phyloP scores from a whole-genome alignment of 495 filamentous ascomycete species.

The Xylaria telfairii region DNA sequence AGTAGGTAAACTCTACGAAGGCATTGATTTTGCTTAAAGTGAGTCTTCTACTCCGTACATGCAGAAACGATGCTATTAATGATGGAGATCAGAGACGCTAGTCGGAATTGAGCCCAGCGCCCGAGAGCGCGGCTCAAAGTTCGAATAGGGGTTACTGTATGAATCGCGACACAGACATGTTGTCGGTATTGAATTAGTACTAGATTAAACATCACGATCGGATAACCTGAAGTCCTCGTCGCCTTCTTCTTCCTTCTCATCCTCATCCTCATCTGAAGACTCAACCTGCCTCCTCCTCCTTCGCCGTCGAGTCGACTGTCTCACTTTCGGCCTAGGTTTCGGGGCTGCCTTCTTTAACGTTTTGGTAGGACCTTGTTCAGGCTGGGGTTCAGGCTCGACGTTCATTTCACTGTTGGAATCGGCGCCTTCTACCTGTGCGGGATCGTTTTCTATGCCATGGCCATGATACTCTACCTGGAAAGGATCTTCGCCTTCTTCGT shows the following conservation, averaged over 20 bases:
- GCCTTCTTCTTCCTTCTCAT: constrained; percentile 22
- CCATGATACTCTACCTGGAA: constrained; percentile 40
- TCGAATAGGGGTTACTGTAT: background rate
- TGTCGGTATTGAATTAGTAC: background rate
- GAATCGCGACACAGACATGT: background rate
- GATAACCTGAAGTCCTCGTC: constrained; percentile 28
- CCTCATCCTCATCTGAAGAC: constrained; percentile 34
- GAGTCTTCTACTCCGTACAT: too few relatives aligned
- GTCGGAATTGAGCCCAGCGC: background rate
- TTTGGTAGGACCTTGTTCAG: constrained; percentile 20
- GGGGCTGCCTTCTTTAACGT: constrained; percentile 31
- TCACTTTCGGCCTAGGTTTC: constrained; percentile 36
- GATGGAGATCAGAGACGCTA: background rate
- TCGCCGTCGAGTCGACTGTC: constrained; percentile 34
- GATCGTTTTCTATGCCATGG: constrained; percentile 12
- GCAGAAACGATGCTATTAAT: too few relatives aligned
- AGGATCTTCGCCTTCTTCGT: constrained; percentile 41
- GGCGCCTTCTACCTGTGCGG: background rate
- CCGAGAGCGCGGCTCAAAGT: background rate
- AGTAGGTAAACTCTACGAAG: too few relatives aligned
- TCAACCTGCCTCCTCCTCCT: constrained; percentile 30
- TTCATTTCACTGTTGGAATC: background rate
- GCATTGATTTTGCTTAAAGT: too few relatives aligned
- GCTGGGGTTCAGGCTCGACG: constrained; percentile 22
- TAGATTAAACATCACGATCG: constrained; percentile 23